These are phyloP conservation scores for Monsonia emarginata DNA, from an alignment of 441 rosid species.

Conservation along the genomic window DNA sequence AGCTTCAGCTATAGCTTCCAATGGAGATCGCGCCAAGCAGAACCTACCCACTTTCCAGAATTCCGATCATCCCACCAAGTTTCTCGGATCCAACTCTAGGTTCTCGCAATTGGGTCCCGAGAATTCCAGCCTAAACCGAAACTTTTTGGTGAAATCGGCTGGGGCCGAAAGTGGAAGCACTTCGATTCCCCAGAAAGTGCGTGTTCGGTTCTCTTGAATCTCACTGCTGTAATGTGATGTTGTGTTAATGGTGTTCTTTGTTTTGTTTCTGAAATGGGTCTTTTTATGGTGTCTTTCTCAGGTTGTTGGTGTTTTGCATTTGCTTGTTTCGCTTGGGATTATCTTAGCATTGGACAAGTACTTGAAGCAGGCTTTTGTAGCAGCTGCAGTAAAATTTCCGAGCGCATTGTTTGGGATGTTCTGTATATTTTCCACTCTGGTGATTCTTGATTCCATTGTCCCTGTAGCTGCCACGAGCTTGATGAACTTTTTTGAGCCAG, in stretches of 20 bases:
- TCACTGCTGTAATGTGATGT: background rate
- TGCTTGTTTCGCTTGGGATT: slow-evolving; percentile 64
- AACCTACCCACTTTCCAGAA: slow-evolving; percentile 7
- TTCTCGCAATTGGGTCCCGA: slow-evolving; percentile 39
- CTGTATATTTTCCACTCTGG: slow-evolving; percentile 73
- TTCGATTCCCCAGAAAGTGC: slow-evolving; percentile 41
- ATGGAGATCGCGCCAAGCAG: slow-evolving; percentile 19
- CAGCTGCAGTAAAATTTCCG: slow-evolving; percentile 83
- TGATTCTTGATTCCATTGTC: slow-evolving; percentile 48
- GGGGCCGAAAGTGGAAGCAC: slow-evolving; percentile 35
- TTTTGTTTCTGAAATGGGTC: background rate
- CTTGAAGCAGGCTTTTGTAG: slow-evolving; percentile 66
- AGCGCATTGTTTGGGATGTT: slow-evolving; percentile 96
- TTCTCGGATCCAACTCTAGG: slow-evolving; percentile 20
- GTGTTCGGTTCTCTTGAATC: slow-evolving; percentile 5
- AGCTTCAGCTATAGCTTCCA: slow-evolving; percentile 12
- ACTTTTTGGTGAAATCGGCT: slow-evolving; percentile 29
- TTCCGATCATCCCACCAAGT: slow-evolving; percentile 11
- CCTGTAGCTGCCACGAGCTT: slow-evolving; percentile 60
- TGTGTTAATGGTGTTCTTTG: no score
- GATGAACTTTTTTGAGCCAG: slow-evolving; percentile 81
- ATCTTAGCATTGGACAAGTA: slow-evolving; percentile 63
- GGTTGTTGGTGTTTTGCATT: slow-evolving; percentile 57
- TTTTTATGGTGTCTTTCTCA: slow-evolving; percentile 13
- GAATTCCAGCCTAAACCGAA: slow-evolving; percentile 21